Conservation (phyloP, 208 protist genomes). For the Crithidia fasciculata region DNA sequence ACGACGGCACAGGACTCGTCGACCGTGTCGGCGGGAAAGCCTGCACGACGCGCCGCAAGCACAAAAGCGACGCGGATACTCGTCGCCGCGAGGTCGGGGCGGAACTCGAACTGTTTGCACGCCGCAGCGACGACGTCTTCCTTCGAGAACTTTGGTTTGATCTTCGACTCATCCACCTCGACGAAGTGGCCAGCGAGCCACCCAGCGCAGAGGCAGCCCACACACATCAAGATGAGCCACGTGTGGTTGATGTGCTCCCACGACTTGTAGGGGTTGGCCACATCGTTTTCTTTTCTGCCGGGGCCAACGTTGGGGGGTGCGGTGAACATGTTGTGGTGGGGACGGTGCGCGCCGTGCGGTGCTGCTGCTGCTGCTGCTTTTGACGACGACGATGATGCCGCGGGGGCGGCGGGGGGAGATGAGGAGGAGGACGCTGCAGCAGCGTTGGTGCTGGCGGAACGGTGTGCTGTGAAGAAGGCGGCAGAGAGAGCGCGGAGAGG, state of each 20-base stretch:
- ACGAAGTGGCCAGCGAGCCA: constrained; percentile 67
- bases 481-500: background rate
- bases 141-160: constrained; percentile 71
- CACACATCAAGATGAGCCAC: constrained; percentile 84
- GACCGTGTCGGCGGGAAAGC: constrained; percentile 54
- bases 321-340: constrained; percentile 42
- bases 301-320: constrained; percentile 55
- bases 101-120: constrained; percentile 77
- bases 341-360: too few relatives aligned
- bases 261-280: constrained; percentile 89
- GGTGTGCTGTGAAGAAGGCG: background rate
- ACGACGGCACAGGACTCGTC: constrained; percentile 85
- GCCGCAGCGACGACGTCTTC: constrained; percentile 58
- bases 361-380: background rate
- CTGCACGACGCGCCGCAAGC: constrained; percentile 79
- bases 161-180: constrained; percentile 78
- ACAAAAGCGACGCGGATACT: constrained; percentile 82
- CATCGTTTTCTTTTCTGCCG: constrained; percentile 41
- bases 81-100: constrained; percentile 79
- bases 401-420: background rate
- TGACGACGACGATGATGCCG: too few relatives aligned
- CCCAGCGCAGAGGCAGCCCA: constrained; percentile 76
- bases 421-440: background rate
- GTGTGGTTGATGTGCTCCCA: constrained; percentile 88
- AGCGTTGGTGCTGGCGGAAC: background rate